Evolutionary conservation across 768 basidiomycete genomes (phyloP).

Genomic region (Suillus ampliporus): DNA sequence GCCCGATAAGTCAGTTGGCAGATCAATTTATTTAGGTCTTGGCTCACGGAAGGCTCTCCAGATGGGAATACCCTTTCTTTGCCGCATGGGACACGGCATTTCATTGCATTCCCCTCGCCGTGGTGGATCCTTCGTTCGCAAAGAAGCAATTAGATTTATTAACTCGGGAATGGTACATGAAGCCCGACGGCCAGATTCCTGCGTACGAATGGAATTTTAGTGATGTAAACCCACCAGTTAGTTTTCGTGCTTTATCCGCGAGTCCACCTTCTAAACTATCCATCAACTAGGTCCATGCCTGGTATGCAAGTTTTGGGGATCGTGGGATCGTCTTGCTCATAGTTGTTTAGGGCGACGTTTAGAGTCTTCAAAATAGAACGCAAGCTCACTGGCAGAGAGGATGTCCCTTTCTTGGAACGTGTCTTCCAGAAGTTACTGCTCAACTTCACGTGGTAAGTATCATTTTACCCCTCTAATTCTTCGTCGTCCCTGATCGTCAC

Average conservation of each 20-base stretch:
- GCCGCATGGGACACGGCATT: conserved; percentile 99
- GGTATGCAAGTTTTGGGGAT: conserved; percentile 50
- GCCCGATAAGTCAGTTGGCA: conserved; percentile 86
- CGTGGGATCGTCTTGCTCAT: conserved; percentile 5
- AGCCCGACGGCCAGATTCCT: conserved; percentile 97
- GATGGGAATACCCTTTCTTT: conserved; percentile 99
- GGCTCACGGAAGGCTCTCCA: conserved; percentile 32
- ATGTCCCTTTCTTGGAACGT: conserved; percentile 90
- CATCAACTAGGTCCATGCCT: conserved; percentile 71
- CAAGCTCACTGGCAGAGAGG: conserved; percentile 90
- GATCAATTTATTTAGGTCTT: background rate
- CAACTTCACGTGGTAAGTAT: conserved; percentile 90
- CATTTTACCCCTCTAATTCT: background rate
- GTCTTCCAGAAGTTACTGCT: conserved; percentile 97
- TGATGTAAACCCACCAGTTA: conserved; percentile 94
- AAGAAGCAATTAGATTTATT: conserved; percentile 97
- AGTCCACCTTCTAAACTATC: background rate
- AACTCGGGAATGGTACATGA: conserved; percentile 99
- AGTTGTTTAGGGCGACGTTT: conserved; percentile 82
- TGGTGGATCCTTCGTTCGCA: conserved; percentile 93
- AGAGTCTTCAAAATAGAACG: conserved; percentile 99
- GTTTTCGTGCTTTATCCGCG: background rate
- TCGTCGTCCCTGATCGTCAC: conserved; percentile 10
- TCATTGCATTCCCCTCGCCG: conserved; percentile 96
- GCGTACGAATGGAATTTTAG: conserved; percentile 99